A percentile compares a stretch with the other conserved stretches of the same genome.
Evolutionary conservation across 371 early-diverging fungal genomes (phyloP).

Genomic region (Polyrhizophydium stewartii): DNA sequence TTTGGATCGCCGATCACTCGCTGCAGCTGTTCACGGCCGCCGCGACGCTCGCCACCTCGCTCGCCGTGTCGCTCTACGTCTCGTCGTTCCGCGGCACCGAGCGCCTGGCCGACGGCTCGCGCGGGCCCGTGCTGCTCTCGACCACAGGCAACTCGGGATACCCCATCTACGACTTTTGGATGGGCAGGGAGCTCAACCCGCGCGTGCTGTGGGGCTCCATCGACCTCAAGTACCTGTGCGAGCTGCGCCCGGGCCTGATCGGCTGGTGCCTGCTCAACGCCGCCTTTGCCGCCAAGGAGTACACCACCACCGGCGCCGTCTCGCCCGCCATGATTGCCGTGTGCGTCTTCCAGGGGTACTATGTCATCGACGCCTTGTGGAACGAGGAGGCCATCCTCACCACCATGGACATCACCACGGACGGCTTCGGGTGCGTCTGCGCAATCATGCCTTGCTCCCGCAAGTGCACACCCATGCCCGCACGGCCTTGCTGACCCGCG

Average conservation of each 20-base stretch:
- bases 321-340: constrained; percentile 77
- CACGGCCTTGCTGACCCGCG: neutral
- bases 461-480: neutral
- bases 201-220: constrained; percentile 60
- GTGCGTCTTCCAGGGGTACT: constrained; percentile 70
- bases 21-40: constrained; percentile 66
- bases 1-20: constrained; percentile 73
- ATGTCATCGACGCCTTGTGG: constrained; percentile 80
- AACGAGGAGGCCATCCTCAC: constrained; percentile 80
- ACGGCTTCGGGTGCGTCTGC: constrained; percentile 80
- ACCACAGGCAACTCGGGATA: constrained; percentile 90
- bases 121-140: constrained; percentile 58
- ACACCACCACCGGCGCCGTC: constrained; percentile 56
- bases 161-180: constrained; percentile 72
- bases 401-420: constrained; percentile 91
- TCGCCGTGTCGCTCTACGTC: constrained; percentile 67
- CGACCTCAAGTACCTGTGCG: constrained; percentile 90
- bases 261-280: constrained; percentile 76
- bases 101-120: constrained; percentile 2
- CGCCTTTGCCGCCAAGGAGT: constrained; percentile 75
- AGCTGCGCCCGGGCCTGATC: constrained; percentile 85
- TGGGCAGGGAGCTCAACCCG: constrained; percentile 70
- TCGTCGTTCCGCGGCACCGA: constrained; percentile 60
- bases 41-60: constrained; percentile 55
- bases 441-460: neutral